phyloP scores from a whole-genome alignment of 257 asterid genomes.

The Perilla frutescens region DNA sequence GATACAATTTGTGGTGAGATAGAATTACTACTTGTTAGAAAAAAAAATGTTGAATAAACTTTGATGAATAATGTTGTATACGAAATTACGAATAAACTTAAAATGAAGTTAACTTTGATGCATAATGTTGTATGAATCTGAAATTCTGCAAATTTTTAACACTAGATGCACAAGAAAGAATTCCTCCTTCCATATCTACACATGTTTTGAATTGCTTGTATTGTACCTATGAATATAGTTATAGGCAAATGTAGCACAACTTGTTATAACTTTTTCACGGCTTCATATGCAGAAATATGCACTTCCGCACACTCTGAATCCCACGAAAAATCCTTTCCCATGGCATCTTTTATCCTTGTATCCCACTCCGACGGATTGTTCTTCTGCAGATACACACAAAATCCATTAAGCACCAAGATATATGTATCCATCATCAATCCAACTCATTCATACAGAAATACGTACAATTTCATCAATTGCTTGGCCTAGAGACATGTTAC shows the following conservation, averaged over 20 bases:
- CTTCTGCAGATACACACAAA: constrained; percentile 45
- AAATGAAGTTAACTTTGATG: too few species aligned
- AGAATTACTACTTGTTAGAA: too few species aligned
- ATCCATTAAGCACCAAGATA: neutral
- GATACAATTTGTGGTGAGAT: too few species aligned
- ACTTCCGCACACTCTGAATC: constrained; percentile 67
- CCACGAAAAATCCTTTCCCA: constrained; percentile 77
- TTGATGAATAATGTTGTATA: too few species aligned
- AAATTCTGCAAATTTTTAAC: too few species aligned
- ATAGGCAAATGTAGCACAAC: too few species aligned
- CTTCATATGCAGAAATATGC: constrained; percentile 65
- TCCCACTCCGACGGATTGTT: constrained; percentile 63
- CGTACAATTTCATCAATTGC: constrained; percentile 77
- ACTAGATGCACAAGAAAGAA: too few species aligned
- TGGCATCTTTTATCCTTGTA: constrained; percentile 56
- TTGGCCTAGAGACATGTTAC: constrained; percentile 56
- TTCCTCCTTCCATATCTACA: too few species aligned
- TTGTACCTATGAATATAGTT: neutral
- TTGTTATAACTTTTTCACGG: constrained; percentile 44
- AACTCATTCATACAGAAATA: constrained; percentile 12
- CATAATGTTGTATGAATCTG: too few species aligned
- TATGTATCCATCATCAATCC: neutral
- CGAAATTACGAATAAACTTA: too few species aligned
- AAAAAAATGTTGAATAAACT: too few species aligned
- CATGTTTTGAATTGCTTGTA: too few species aligned